These are phyloP conservation scores for Lepiota brunneoincarnata DNA, from an alignment of 768 basidiomycete species.

Conservation along the genomic window DNA sequence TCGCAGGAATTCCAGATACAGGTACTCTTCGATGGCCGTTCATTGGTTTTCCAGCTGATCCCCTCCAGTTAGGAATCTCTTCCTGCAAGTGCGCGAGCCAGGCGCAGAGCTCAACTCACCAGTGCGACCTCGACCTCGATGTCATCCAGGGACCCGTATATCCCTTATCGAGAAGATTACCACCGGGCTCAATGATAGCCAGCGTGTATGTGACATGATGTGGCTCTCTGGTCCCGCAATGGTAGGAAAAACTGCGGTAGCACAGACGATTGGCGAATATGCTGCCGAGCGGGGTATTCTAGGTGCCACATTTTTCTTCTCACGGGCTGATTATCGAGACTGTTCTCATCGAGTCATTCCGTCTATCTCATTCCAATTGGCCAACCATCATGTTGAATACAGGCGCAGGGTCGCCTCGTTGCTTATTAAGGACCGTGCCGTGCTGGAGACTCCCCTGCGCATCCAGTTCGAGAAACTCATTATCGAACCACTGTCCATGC, in stretches of 20 bases:
- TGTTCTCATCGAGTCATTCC: background rate
- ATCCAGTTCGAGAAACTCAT: background rate
- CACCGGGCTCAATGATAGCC: background rate
- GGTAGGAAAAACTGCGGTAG: slow-evolving; percentile 3
- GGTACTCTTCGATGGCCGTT: too few relatives aligned
- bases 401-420: too few relatives aligned
- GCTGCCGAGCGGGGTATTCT: background rate
- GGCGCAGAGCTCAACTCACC: too few relatives aligned
- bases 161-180: background rate
- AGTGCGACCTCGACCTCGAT: too few relatives aligned
- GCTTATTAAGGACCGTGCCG: too few relatives aligned
- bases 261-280: slow-evolving; percentile 8
- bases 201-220: background rate
- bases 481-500: background rate
- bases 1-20: too few relatives aligned
- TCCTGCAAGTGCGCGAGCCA: too few relatives aligned
- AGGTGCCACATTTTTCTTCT: slow-evolving; percentile 11
- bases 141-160: too few relatives aligned
- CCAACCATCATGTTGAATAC: too few relatives aligned
- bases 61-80: too few relatives aligned
- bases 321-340: background rate
- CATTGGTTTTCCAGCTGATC: too few relatives aligned
- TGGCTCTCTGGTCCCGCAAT: background rate
- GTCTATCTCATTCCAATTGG: background rate
- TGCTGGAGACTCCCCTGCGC: too few relatives aligned